A percentile compares a stretch with the other conserved stretches of the same genome.
Evolutionary conservation across 306 rosid species (phyloP).

Genomic region (Lathyrus tuberosus): DNA sequence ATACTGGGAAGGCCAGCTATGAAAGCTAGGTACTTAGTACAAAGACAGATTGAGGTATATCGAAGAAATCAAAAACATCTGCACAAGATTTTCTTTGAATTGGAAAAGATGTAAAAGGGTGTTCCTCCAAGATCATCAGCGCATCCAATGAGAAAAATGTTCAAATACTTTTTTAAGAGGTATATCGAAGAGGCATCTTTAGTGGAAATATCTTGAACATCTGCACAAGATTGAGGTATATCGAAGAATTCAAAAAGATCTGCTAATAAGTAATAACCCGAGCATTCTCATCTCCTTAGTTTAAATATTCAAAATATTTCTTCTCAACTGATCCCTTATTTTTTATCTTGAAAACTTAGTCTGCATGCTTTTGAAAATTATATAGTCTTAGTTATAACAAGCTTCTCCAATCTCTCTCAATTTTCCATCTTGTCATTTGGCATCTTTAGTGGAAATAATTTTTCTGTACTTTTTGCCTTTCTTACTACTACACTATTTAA

Average conservation of each 20-base stretch:
- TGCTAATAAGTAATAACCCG: no score
- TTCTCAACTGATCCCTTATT: no score
- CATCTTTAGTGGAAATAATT: neutral
- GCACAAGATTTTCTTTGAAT: neutral
- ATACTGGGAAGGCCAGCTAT: neutral
- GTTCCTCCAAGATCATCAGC: no score
- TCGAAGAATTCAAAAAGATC: no score
- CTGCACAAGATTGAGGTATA: no score
- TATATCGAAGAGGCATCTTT: no score
- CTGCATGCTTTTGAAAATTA: neutral
- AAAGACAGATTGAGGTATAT: neutral
- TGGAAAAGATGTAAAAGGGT: neutral
- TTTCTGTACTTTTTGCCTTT: constrained; percentile 1
- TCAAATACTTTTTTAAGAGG: no score
- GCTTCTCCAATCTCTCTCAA: constrained; percentile 25
- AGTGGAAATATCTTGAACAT: no score
- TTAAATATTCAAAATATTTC: no score
- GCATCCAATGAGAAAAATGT: no score
- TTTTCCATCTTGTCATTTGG: constrained; percentile 12
- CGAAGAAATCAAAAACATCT: neutral
- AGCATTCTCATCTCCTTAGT: no score
- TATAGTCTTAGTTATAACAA: neutral
- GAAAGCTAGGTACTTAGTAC: neutral
- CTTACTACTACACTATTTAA: constrained; percentile 1
- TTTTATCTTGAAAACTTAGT: no score